Percentiles rank a stretch among this genome's conserved stretches.
phyloP scores from a whole-genome alignment of 352 stramenopile species.

The Pythium pyrilobum region DNA sequence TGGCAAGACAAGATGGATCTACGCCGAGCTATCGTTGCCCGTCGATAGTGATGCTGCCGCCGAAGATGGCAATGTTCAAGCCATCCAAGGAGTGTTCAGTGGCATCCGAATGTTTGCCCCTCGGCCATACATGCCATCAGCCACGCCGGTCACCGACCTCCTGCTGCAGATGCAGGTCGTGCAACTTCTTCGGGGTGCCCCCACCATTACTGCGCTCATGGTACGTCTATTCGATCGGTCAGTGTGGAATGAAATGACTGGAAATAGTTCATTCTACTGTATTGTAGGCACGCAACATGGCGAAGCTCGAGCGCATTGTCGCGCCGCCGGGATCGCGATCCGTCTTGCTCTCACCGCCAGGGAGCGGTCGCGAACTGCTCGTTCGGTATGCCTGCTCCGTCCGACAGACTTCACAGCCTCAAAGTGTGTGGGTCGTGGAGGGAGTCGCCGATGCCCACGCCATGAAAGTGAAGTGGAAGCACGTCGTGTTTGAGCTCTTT shows the following conservation, averaged over 20 bases:
- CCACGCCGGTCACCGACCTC: conserved; percentile 13
- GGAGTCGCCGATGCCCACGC: conserved; percentile 19
- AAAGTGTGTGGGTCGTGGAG: conserved; percentile 25
- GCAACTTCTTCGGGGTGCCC: conserved; percentile 5
- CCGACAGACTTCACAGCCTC: conserved; percentile 10
- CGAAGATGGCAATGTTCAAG: background rate
- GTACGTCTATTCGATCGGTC: conserved; percentile 15
- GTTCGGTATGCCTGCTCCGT: conserved; percentile 31
- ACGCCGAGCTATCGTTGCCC: conserved; percentile 31
- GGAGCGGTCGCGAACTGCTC: conserved; percentile 32
- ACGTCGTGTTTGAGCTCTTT: conserved; percentile 41
- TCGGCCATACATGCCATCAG: background rate
- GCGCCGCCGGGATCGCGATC: conserved; percentile 30
- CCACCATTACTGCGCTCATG: conserved; percentile 27
- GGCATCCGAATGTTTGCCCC: background rate
- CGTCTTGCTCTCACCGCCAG: conserved; percentile 24
- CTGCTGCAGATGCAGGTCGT: conserved; percentile 8
- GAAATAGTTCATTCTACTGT: background rate
- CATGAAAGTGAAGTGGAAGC: conserved; percentile 30
- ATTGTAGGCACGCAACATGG: conserved; percentile 25
- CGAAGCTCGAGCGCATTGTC: conserved; percentile 39
- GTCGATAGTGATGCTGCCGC: conserved; percentile 22
- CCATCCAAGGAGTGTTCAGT: conserved; percentile 22
- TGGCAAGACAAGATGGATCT: conserved; percentile 32
- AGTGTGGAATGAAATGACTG: background rate